Evolutionary conservation across 768 basidiomycete species (phyloP), one percentile per base, ranked within the genome.

Genomic region (Pulveroboletus sp.): DNA sequence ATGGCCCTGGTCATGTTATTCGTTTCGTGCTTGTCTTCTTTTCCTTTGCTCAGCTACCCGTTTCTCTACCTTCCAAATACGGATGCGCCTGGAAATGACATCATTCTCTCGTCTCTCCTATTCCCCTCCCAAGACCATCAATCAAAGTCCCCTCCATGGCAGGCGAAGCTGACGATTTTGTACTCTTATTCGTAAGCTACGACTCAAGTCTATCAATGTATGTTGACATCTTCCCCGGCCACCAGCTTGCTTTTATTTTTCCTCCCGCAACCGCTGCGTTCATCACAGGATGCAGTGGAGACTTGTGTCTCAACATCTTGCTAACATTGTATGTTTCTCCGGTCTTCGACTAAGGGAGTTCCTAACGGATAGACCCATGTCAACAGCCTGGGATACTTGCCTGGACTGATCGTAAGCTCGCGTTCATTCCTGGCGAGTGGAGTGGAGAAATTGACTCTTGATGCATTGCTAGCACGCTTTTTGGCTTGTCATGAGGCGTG

Each of bases 401-500:
- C 89, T 1, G 87, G 81, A 8, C 73, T 73, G 51, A 53, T 81
- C 39, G 78, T 78, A 27, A 56, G 75, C 37, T 21, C 26, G 18
- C 24, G 8, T 51, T 24, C 11, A 14, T 2, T 21, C 38, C 0
- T 18, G 17, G 6, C 6, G n/a, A 10, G 18, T 7, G 21, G 15
- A 12, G 45, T 32, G 15, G 5, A 15, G 7, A n/a, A 24, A 35
- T 36, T 32, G 30, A 51, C 12, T 28, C 21, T 43, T 21, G 21
- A 28, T 28, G 6, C 43, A 7, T 5, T 33, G 32, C 3, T 32
- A 80, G 79, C 90, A 93, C 60, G 89, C 89, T 1, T 85, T 90
- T 69, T 93, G 86, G 86, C 74, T 94, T 47, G 84, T 93, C 40
- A 84, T 90, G 70, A 83, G 75, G 77, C 85, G 85, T 72, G 80